Evolutionary conservation across 805 yeast species (phyloP).

Genomic region (Tetrapisispora namnaoensis): DNA sequence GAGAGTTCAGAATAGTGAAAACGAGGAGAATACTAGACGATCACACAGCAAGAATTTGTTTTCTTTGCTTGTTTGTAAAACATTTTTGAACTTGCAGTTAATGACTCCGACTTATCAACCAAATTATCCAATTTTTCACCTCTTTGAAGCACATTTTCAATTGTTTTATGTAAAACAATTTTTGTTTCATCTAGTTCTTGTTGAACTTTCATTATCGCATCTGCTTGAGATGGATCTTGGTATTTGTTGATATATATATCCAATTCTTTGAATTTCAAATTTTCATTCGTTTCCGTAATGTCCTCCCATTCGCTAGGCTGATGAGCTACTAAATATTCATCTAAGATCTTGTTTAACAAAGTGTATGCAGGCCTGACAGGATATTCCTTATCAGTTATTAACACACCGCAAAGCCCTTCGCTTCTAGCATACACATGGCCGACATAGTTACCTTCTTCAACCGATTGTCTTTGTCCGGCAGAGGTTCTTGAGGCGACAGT

Average conservation of each 20-base stretch:
- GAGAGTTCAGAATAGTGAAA: too few relatives aligned
- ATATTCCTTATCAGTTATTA: constrained; percentile 89
- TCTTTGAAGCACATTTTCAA: constrained; percentile 86
- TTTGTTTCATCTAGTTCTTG: constrained; percentile 97
- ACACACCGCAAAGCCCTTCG: constrained; percentile 86
- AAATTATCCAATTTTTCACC: constrained; percentile 92
- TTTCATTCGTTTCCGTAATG: constrained; percentile 34
- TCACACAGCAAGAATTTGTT: constrained; percentile 79
- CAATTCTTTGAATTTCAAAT: constrained; percentile 36
- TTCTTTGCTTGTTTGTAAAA: constrained; percentile 96
- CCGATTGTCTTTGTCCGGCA: constrained; percentile 86
- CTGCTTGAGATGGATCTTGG: constrained; percentile 97
- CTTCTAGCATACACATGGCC: constrained; percentile 87
- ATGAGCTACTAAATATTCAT: constrained; percentile 77
- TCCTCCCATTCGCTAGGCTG: constrained; percentile 64
- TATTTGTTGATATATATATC: constrained; percentile 67
- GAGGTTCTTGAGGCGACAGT: constrained; percentile 84
- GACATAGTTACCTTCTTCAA: constrained; percentile 82
- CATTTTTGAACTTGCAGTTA: constrained; percentile 80
- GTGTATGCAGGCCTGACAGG: constrained; percentile 97
- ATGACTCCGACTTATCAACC: constrained; percentile 91
- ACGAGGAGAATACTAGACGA: constrained; percentile 48
- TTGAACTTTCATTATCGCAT: constrained; percentile 92
- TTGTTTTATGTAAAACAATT: constrained; percentile 90
- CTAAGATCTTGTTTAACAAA: constrained; percentile 77